phyloP scores from a whole-genome alignment of 768 basidiomycete species.

The Boletus sp. region DNA sequence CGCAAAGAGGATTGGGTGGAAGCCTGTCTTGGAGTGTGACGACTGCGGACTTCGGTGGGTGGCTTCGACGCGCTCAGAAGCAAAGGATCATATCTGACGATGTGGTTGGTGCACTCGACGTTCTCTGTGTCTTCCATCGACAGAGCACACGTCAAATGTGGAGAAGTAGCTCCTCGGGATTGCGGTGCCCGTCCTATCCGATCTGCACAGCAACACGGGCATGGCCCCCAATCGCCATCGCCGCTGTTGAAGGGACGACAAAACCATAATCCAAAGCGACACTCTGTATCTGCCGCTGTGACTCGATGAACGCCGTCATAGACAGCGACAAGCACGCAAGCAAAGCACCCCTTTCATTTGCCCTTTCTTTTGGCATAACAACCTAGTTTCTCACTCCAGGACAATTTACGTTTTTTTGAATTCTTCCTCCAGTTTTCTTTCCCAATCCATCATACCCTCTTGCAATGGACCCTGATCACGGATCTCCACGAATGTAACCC shows the following conservation, averaged over 20 bases:
- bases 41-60: conserved; percentile 76
- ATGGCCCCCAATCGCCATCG: conserved; percentile 19
- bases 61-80: conserved; percentile 8
- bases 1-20: conserved; percentile 79
- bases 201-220: conserved; percentile 26
- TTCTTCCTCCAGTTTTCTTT: not conserved
- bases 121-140: conserved; percentile 13
- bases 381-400: not conserved
- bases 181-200: conserved; percentile 57
- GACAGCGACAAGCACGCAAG: conserved; percentile 16
- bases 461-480: conserved; percentile 19
- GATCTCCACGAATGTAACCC: conserved; percentile 12
- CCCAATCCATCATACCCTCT: conserved; percentile 11
- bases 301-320: conserved; percentile 23
- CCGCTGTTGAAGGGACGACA: conserved; percentile 28
- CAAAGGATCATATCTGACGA: conserved; percentile 16
- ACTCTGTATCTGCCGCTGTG: conserved; percentile 20
- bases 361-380: conserved; percentile 6
- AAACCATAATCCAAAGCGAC: conserved; percentile 27
- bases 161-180: conserved; percentile 75
- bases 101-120: conserved; percentile 2
- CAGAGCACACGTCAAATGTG: conserved; percentile 86
- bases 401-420: conserved; percentile 13
- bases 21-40: conserved; percentile 82
- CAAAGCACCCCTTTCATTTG: not conserved